Conservation (phyloP, 768 basidiomycete genomes). For the Kwoniella sp. region DNA sequence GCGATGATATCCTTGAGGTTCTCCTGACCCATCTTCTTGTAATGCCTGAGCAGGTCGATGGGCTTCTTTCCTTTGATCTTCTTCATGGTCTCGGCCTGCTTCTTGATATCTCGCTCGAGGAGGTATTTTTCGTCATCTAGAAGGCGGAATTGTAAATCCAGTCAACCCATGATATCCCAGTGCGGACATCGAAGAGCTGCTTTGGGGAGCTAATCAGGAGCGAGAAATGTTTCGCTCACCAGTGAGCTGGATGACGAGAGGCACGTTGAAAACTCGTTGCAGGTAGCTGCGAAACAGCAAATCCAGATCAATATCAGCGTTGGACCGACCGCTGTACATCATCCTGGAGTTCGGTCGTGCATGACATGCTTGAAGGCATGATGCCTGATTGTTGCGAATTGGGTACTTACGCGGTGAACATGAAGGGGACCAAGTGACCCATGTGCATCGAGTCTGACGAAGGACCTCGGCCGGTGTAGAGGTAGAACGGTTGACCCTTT, state of each 20-base stretch:
- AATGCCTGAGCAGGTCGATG: constrained; percentile 72
- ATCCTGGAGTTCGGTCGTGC: no score
- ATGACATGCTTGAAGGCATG: not conserved
- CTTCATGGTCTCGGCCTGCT: constrained; percentile 48
- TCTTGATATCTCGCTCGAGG: constrained; percentile 74
- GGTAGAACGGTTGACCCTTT: constrained; percentile 93
- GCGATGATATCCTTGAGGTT: constrained; percentile 98
- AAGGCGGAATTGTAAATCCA: not conserved
- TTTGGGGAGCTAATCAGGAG: no score
- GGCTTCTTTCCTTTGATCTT: constrained; percentile 50
- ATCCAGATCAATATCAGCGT: no score
- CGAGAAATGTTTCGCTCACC: constrained; percentile 63
- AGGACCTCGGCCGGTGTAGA: constrained; percentile 96
- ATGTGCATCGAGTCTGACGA: constrained; percentile 96
- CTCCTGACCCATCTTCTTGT: constrained; percentile 70
- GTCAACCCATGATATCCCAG: not conserved
- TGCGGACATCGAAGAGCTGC: no score
- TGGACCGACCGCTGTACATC: no score
- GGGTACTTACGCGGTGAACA: constrained; percentile 83
- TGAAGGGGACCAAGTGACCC: constrained; percentile 95
- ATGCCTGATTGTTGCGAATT: no score
- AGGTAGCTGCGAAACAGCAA: constrained; percentile 70
- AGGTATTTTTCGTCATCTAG: constrained; percentile 96
- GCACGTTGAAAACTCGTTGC: constrained; percentile 92
- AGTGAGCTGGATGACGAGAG: constrained; percentile 92